Conservation (phyloP, 2,329 filamentous ascomycete genomes). For the Pestalotiopsis sp. region DNA sequence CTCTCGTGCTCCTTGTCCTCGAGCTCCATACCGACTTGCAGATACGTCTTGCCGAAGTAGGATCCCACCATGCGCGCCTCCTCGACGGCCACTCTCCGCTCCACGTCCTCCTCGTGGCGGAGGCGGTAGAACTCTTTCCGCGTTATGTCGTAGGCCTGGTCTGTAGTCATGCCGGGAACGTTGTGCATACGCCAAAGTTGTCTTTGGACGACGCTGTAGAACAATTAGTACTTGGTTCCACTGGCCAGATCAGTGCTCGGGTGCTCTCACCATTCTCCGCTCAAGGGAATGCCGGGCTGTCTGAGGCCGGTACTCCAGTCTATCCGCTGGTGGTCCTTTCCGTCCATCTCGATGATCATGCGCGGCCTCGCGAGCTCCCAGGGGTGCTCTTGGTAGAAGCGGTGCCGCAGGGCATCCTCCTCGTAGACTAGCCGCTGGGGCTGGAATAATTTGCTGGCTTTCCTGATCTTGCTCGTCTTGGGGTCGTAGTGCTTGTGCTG, state of each 20-base stretch:
- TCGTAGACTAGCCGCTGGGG: slow-evolving; percentile 78
- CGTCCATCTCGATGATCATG: slow-evolving; percentile 81
- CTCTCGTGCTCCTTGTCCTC: slow-evolving; percentile 79
- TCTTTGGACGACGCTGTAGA: slow-evolving; percentile 81
- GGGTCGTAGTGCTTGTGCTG: slow-evolving; percentile 43
- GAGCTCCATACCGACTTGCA: slow-evolving; percentile 79
- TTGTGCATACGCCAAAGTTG: slow-evolving; percentile 83
- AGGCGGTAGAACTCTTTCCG: slow-evolving; percentile 89
- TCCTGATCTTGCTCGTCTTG: slow-evolving; percentile 58
- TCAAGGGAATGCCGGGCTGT: slow-evolving; percentile 75
- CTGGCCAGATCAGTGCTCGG: not conserved
- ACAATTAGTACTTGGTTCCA: not conserved
- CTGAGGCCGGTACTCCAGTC: slow-evolving; percentile 78
- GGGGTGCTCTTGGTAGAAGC: slow-evolving; percentile 92
- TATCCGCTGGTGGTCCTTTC: slow-evolving; percentile 73
- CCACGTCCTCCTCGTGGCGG: slow-evolving; percentile 80
- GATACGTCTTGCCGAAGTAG: slow-evolving; percentile 77
- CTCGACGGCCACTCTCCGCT: slow-evolving; percentile 80
- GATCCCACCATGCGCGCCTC: slow-evolving; percentile 85
- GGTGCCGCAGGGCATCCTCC: slow-evolving; percentile 78
- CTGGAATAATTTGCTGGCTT: slow-evolving; percentile 76
- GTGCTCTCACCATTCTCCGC: slow-evolving; percentile 75
- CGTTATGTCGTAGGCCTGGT: slow-evolving; percentile 80
- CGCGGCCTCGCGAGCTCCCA: slow-evolving; percentile 94
- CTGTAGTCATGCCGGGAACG: slow-evolving; percentile 56